These are phyloP conservation scores for Emergomyces orientalis DNA, from an alignment of 2,329 filamentous ascomycete species.

Conservation along the genomic window DNA sequence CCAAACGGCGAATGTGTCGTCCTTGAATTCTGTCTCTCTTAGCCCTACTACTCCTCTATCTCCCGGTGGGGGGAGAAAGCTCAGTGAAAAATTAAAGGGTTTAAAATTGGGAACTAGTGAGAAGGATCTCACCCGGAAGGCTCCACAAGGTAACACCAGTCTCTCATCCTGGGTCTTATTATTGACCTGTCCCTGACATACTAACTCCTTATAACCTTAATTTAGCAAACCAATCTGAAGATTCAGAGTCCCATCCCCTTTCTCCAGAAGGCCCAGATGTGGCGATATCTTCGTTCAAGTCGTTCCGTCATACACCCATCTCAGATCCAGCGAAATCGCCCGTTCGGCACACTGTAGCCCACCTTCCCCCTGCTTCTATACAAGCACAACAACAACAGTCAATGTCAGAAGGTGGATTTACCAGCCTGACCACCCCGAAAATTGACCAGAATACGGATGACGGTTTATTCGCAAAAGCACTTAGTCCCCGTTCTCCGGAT, in stretches of 20 bases:
- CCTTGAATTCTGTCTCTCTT: slow-evolving; percentile 18
- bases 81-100: slow-evolving; percentile 72
- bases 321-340: slow-evolving; percentile 5
- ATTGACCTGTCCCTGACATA: background rate
- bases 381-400: slow-evolving; percentile 27
- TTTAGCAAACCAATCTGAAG: slow-evolving; percentile 26
- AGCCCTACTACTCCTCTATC: slow-evolving; percentile 51
- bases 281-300: slow-evolving; percentile 53
- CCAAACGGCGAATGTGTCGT: slow-evolving; percentile 29
- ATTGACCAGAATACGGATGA: slow-evolving; percentile 45
- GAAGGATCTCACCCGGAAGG: slow-evolving; percentile 49
- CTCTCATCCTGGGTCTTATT: background rate
- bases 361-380: slow-evolving; percentile 31
- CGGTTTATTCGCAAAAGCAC: slow-evolving; percentile 75
- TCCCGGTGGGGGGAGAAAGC: slow-evolving; percentile 54
- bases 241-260: slow-evolving; percentile 39
- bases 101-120: slow-evolving; percentile 67
- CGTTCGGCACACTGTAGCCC: slow-evolving; percentile 20
- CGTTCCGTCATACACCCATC: slow-evolving; percentile 43
- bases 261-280: slow-evolving; percentile 56
- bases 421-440: background rate
- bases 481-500: slow-evolving; percentile 78
- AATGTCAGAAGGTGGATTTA: background rate
- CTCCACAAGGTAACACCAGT: slow-evolving; percentile 40
- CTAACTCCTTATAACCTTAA: background rate